Evolutionary conservation across 805 yeast genomes (phyloP), one percentile per base, ranked within the genome.

Genomic region (Candida endomychidarum): DNA sequence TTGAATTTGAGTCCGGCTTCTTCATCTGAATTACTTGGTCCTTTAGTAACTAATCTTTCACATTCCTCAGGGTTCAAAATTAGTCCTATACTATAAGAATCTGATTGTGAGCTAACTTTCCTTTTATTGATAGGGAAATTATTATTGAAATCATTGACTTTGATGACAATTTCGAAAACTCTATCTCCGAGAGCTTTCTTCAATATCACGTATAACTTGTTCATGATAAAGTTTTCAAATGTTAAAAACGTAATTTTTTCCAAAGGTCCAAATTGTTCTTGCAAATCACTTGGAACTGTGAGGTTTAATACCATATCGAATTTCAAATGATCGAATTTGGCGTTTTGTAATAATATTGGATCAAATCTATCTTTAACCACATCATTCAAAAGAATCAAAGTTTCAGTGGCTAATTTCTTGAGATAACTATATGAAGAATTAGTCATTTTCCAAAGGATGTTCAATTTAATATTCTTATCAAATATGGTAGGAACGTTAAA

Each of bases 1-100:
- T 85, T 78, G 67, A 93, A 93, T 40, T 74, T 71, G 5, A 75
- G 66, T 11, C 73, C 80, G 29, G 67, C 65, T 22, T 78, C 84
- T 27, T 76, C 72, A 27, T 77, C 77, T 10, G 69, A 70, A 47
- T 81, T 79, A 26, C 70, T 63, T 8, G 98, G 97, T 2, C 97
- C 97, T 54, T 80, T 86, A 1, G 95, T 86, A 1, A 93, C 87
- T 32, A 86, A 64, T 61, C 82, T 85, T 51, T 89, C 96, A 45
- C 83, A 72, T 53, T 83, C 87, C 6, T 73, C 76, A 5, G 93
- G 70, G 54, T 90, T 80, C 9, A 88, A 70, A 31, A 77, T 64
- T 8, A 91, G 53, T 1, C 96, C 95, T 23, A 91, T 60, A 20
- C 65, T 67, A 31, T 77, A 51, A 39, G 50, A 42, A 46, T 50